phyloP scores from a whole-genome alignment of 108 stramenopile genomes.

The Asterionellopsis glacialis region DNA sequence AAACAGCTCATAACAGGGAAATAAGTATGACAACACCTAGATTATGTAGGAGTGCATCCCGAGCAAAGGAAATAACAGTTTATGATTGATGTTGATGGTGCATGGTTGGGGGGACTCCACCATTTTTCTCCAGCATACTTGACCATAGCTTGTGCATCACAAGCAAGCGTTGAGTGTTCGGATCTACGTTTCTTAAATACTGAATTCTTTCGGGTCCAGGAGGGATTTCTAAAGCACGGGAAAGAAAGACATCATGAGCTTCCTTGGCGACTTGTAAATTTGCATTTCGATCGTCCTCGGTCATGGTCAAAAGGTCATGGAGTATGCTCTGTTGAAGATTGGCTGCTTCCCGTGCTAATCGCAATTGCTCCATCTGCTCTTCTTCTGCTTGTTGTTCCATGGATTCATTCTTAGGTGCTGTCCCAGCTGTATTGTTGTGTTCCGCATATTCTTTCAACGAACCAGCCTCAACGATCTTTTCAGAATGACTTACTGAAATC shows the following conservation, averaged over 20 bases:
- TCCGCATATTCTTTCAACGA: neutral
- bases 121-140: slow-evolving; percentile 15
- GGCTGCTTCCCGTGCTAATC: slow-evolving; percentile 27
- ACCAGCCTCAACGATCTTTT: slow-evolving; percentile 31
- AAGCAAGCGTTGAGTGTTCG: slow-evolving; percentile 36
- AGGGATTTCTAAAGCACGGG: slow-evolving; percentile 29
- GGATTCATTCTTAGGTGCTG: neutral
- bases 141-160: slow-evolving; percentile 61
- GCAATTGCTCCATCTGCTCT: slow-evolving; percentile 25
- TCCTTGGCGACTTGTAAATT: slow-evolving; percentile 19
- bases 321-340: slow-evolving; percentile 27
- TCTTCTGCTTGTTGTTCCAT: slow-evolving; percentile 23
- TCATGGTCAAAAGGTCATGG: slow-evolving; percentile 27
- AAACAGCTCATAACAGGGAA: too few relatives aligned
- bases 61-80: too few relatives aligned
- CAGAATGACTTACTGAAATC: slow-evolving; percentile 59
- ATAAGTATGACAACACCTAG: too few relatives aligned
- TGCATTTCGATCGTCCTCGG: slow-evolving; percentile 18
- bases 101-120: slow-evolving; percentile 10
- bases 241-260: slow-evolving; percentile 25
- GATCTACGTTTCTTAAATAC: slow-evolving; percentile 43
- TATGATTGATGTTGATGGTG: neutral
- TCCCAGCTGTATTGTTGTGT: slow-evolving; percentile 1
- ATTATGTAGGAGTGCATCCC: too few relatives aligned
- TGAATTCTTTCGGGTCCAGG: slow-evolving; percentile 51